These are phyloP conservation scores for Diaporthe citrichinensis DNA, from an alignment of 2,329 filamentous ascomycete species.

Conservation along the genomic window DNA sequence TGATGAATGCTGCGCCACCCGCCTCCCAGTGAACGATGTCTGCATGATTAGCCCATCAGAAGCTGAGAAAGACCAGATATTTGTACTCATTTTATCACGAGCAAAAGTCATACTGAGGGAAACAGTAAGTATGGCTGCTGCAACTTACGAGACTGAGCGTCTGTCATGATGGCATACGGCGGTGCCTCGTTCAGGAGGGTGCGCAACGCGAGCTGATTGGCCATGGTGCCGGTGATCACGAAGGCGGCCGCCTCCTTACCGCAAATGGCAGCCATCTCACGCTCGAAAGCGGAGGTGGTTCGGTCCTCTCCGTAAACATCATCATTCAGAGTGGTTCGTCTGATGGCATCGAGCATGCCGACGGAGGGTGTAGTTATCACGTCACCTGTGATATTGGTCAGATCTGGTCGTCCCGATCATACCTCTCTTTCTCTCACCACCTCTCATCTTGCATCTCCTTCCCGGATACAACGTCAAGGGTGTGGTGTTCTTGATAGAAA, in stretches of 20 bases:
- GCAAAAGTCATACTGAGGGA: background rate
- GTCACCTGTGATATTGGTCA: constrained; percentile 63
- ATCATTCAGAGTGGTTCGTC: constrained; percentile 78
- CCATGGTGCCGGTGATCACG: constrained; percentile 85
- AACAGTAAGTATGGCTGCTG: background rate
- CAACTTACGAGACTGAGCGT: constrained; percentile 55
- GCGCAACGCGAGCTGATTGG: constrained; percentile 82
- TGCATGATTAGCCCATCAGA: constrained; percentile 52
- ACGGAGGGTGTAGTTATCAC: constrained; percentile 78
- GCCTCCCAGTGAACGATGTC: constrained; percentile 76
- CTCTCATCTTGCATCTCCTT: too few species aligned
- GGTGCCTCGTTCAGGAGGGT: constrained; percentile 75
- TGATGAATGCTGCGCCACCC: constrained; percentile 71
- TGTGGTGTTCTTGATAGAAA: background rate
- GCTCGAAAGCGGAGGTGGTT: constrained; percentile 77
- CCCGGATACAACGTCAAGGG: background rate
- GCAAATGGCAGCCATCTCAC: constrained; percentile 74
- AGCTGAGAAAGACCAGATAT: background rate
- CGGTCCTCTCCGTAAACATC: constrained; percentile 82
- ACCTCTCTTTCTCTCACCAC: background rate
- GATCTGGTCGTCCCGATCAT: background rate
- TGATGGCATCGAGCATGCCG: constrained; percentile 80
- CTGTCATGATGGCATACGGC: constrained; percentile 79
- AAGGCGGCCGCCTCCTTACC: constrained; percentile 78
- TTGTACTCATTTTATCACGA: background rate